Conservation (phyloP, 2,329 filamentous ascomycete genomes). For the Hypoxylon sp. region DNA sequence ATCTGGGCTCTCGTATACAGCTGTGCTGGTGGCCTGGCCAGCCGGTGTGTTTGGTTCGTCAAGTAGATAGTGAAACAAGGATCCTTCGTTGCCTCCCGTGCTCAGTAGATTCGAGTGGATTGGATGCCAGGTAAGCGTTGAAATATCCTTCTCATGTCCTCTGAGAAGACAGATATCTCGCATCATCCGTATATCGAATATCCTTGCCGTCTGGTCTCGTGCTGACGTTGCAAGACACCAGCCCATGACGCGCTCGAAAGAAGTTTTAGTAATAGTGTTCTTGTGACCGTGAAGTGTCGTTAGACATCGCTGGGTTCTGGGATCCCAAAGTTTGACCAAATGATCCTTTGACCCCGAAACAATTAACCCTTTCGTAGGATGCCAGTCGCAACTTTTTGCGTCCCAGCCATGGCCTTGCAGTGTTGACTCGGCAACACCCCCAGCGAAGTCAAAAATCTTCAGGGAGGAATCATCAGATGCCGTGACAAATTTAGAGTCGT, state of each 20-base stretch:
- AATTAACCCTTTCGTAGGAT: constrained; percentile 92
- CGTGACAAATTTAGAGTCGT: constrained; percentile 95
- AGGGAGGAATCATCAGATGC: constrained; percentile 93
- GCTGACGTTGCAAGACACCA: constrained; percentile 92
- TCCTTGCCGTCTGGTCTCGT: constrained; percentile 89
- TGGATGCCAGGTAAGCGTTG: constrained; percentile 93
- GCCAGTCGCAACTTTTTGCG: constrained; percentile 97
- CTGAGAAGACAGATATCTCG: constrained; percentile 93
- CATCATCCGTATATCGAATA: constrained; percentile 99
- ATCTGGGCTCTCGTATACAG: constrained; percentile 88
- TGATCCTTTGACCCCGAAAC: constrained; percentile 99
- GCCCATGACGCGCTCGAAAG: constrained; percentile 89
- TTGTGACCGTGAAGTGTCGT: constrained; percentile 97
- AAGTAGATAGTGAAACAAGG: constrained; percentile 93
- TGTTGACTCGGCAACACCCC: constrained; percentile 84
- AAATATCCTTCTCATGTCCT: constrained; percentile 96
- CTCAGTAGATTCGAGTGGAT: constrained; percentile 90
- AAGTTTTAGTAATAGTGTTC: constrained; percentile 93
- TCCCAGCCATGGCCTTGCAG: constrained; percentile 98
- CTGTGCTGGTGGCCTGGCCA: constrained; percentile 78
- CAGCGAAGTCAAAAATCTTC: constrained; percentile 97
- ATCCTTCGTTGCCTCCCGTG: constrained; percentile 90
- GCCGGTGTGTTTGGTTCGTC: constrained; percentile 91
- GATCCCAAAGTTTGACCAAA: constrained; percentile 97
- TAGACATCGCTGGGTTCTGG: constrained; percentile 88